phyloP scores from a whole-genome alignment of 768 basidiomycete genomes.

The Termitomyces heimii region DNA sequence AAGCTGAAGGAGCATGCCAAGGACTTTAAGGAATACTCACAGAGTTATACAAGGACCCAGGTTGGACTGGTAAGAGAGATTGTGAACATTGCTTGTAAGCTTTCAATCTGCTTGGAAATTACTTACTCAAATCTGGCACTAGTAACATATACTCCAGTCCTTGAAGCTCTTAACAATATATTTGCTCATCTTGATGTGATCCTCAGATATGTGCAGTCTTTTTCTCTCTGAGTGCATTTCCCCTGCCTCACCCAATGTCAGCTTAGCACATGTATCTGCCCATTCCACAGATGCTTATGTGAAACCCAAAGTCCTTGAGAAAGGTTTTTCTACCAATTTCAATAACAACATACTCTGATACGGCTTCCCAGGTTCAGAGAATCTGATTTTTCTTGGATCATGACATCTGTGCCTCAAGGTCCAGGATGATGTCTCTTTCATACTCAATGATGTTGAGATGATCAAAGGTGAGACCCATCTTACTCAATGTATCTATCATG shows the following conservation, averaged over 20 bases:
- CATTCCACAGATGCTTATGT: slow-evolving; percentile 86
- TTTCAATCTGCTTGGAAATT: slow-evolving; percentile 20
- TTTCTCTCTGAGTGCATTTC: not conserved
- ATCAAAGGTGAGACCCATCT: slow-evolving; percentile 56
- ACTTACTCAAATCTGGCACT: not conserved
- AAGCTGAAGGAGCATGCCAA: slow-evolving; percentile 65
- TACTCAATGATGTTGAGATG: slow-evolving; percentile 95
- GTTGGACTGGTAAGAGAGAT: slow-evolving; percentile 85
- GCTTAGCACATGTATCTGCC: slow-evolving; percentile 88
- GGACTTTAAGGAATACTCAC: slow-evolving; percentile 62
- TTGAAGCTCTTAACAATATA: slow-evolving; percentile 78
- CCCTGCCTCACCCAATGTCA: slow-evolving; percentile 22
- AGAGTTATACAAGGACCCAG: slow-evolving; percentile 72
- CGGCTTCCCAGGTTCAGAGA: slow-evolving; percentile 57
- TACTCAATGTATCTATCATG: not conserved
- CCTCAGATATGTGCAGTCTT: slow-evolving; percentile 51
- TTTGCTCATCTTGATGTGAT: slow-evolving; percentile 92
- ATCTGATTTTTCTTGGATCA: slow-evolving; percentile 76
- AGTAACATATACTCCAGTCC: slow-evolving; percentile 90
- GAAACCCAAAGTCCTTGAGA: slow-evolving; percentile 75
- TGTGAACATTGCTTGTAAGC: slow-evolving; percentile 82
- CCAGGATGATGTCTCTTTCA: slow-evolving; percentile 93
- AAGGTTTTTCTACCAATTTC: too few species aligned
- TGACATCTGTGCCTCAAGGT: slow-evolving; percentile 96
- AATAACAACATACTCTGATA: slow-evolving; percentile 3